Evolutionary conservation across 2,329 filamentous ascomycete genomes (phyloP), one percentile per base, ranked within the genome.

Genomic region (Talaromyces sp.): DNA sequence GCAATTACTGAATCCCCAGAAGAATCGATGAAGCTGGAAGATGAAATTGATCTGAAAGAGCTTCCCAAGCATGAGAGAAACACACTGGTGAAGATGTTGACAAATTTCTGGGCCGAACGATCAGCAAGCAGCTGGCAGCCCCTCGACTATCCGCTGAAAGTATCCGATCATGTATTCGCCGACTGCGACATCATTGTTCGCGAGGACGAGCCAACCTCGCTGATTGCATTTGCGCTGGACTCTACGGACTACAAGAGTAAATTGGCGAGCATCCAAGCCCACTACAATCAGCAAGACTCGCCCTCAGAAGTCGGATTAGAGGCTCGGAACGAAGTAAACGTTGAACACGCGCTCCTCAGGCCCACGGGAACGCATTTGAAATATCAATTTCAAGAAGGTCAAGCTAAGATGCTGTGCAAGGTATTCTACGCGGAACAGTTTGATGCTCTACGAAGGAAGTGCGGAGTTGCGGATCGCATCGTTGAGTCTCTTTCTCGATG

Each of bases 391-490:
- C 88, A 89, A 29, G 93, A 97, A 72, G 92, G 93, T 0, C 87
- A 90, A n/a, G 93, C 96, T 3, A 91, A 89, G 69, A 96, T 97
- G 84, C 89, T 93, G 55, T 98, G 96, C 80, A 99, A 99, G 76
- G 95, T 99, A 53, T 98, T 99, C 75, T 99, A 96, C 69, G 95
- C 95, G 0, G 95, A 98, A 73, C 95, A 97, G 64, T 99, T 99
- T 68, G 95, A 99, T 75, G 95, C 95, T 3, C 82, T 99, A 43
- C 87, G 95, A 59, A 86, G 90, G 60, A 97, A 96, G 75, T 98
- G 93, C 65, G 93, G 93, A 17, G 89, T 97, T 9, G 88, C 91
- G 1, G 93, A 98, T 70, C 89, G 95, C 38, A 96, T 99, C 65
- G 87, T 98, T 27, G 95, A 99, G 72, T 97, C 93, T 1, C 80